Evolutionary conservation across 257 asterid genomes (phyloP), one percentile per base, ranked within the genome.

Genomic region (Lithospermum erythrorhizon): DNA sequence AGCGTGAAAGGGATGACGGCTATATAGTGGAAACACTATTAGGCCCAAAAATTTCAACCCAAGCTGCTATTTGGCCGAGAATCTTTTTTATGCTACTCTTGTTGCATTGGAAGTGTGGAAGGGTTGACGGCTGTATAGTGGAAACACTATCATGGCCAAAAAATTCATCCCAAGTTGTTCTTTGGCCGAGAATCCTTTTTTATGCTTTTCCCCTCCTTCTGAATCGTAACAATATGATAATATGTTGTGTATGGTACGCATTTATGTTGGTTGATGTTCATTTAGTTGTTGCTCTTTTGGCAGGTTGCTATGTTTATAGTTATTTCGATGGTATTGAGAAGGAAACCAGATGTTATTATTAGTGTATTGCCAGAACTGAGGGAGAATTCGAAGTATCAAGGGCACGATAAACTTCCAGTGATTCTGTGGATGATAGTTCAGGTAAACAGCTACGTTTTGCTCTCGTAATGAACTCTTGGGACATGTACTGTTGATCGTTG

Each of bases 251-350:
- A 41, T 41, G 49, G 49, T 13, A 41, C 49, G 14, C 49, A 41
- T 21, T 45, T 2, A 29, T 20, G 45, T n/a, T 18, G 27, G 27
- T 19, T 56, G 53, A 55, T 21, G 11, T 22, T 10, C 22, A 18
- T 18, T 18, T 29, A 53, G 18, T 29, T 64, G 17, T 57, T 67
- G 29, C 45, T 63, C 56, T 64, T 73, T 21, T 52, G 59, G 67
- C 84, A 89, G 97, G 95, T 89, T 70, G 95, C 89, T 27, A 84
- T 84, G 27, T 89, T 89, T 65, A 10, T 84, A 24, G 88, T 74
- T 59, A 65, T 82, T 63, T 76, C 94, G 41, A 76, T 89, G 81
- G 94, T 87, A 58, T 73, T 89, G 66, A 85, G 94, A 21, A 82
- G 84, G 65, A 89, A 83, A 68, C 94, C 97, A 27, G 93, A 87